These are phyloP conservation scores for Ogataea polymorpha DNA, from an alignment of 805 yeast species.

Conservation along the genomic window DNA sequence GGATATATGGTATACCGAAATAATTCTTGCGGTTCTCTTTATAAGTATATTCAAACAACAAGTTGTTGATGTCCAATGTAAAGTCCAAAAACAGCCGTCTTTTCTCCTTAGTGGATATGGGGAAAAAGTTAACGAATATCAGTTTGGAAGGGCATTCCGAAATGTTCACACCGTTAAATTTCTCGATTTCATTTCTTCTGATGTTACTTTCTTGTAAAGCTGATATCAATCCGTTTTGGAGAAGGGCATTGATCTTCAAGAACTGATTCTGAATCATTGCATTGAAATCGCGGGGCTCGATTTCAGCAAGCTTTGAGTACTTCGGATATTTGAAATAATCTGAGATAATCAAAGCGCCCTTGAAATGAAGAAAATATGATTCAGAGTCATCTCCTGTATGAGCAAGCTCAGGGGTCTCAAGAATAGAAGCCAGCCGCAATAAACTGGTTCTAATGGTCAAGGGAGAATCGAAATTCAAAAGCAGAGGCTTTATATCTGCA, in stretches of 20 bases:
- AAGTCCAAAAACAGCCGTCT: slow-evolving; percentile 23
- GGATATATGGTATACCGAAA: slow-evolving; percentile 11
- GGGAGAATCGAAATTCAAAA: slow-evolving; percentile 44
- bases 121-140: slow-evolving; percentile 31
- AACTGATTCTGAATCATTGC: slow-evolving; percentile 28
- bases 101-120: slow-evolving; percentile 21
- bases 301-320: slow-evolving; percentile 26
- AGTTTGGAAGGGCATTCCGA: slow-evolving; percentile 30
- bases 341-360: slow-evolving; percentile 70
- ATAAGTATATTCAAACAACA: slow-evolving; percentile 21
- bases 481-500: slow-evolving; percentile 65
- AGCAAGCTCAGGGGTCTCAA: slow-evolving; percentile 41
- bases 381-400: slow-evolving; percentile 33
- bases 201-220: slow-evolving; percentile 30
- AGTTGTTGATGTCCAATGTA: slow-evolving; percentile 18
- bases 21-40: slow-evolving; percentile 14
- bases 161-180: slow-evolving; percentile 19
- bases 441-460: slow-evolving; percentile 45
- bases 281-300: slow-evolving; percentile 27
- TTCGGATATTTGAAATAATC: slow-evolving; percentile 41
- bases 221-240: slow-evolving; percentile 30
- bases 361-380: slow-evolving; percentile 40
- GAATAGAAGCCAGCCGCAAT: slow-evolving; percentile 44
- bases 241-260: slow-evolving; percentile 24
- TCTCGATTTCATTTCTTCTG: slow-evolving; percentile 23